Evolutionary conservation across 2,329 filamentous ascomycete species (phyloP).

Genomic region (Pseudogymnoascus pannorum): DNA sequence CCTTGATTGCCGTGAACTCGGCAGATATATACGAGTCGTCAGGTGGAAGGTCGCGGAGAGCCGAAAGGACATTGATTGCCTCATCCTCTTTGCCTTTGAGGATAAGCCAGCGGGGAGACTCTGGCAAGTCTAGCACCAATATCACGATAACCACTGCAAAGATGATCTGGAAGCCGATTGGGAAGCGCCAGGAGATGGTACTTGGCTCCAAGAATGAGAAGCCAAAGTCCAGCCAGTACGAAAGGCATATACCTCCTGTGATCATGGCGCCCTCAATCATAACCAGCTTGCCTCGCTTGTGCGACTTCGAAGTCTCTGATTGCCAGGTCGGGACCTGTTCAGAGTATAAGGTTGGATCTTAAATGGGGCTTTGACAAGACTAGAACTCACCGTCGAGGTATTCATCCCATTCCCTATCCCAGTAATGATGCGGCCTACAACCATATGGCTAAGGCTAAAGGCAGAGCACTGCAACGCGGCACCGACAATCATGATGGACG

Average conservation of each 20-base stretch:
- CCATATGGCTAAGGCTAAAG: constrained; percentile 44
- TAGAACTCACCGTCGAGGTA: constrained; percentile 34
- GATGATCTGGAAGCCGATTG: constrained; percentile 49
- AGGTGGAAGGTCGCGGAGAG: constrained; percentile 32
- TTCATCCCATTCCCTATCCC: constrained; percentile 46
- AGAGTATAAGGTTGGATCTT: background rate
- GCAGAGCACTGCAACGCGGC: constrained; percentile 37
- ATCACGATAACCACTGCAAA: constrained; percentile 52
- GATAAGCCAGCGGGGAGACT: constrained; percentile 42
- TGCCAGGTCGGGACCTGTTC: constrained; percentile 48
- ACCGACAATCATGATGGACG: constrained; percentile 51
- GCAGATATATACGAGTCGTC: constrained; percentile 48
- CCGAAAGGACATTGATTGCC: constrained; percentile 37
- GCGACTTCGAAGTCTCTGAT: constrained; percentile 49
- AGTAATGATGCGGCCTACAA: constrained; percentile 43
- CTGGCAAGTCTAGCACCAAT: constrained; percentile 46
- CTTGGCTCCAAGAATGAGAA: constrained; percentile 43
- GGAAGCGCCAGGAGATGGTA: constrained; percentile 52
- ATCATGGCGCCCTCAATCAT: constrained; percentile 54
- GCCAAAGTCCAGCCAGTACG: constrained; percentile 54
- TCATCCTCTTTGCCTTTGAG: constrained; percentile 38
- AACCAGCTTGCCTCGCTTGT: constrained; percentile 53
- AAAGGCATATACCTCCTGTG: constrained; percentile 48
- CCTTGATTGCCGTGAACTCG: constrained; percentile 46
- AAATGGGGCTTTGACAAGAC: background rate